Conservation (phyloP, 768 basidiomycete genomes). For the Lepiota venenata region DNA sequence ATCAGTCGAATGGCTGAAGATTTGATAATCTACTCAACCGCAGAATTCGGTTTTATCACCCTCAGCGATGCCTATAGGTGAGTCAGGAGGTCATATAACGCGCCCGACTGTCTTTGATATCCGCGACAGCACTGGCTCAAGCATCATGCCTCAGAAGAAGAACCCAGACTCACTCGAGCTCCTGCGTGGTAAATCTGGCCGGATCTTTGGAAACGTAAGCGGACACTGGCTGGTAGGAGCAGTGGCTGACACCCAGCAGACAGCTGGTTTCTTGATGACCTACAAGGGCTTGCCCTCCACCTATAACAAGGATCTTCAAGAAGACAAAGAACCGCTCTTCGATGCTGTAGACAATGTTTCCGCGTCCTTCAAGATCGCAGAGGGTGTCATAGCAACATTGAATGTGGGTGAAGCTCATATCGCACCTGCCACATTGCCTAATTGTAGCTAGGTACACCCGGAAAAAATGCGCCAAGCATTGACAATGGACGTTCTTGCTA, state of each 20-base stretch:
- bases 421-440: background rate
- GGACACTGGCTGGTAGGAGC: background rate
- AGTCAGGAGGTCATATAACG: constrained; percentile 15
- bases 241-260: constrained; percentile 38
- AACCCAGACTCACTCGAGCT: constrained; percentile 97
- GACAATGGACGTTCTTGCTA: constrained; percentile 97
- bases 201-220: constrained; percentile 87
- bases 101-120: background rate
- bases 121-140: constrained; percentile 82
- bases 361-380: constrained; percentile 87
- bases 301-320: constrained; percentile 99
- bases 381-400: constrained; percentile 91
- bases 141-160: constrained; percentile 99
- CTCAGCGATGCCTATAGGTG: constrained; percentile 97
- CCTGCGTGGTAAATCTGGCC: constrained; percentile 91
- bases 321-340: constrained; percentile 97
- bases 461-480: constrained; percentile 88
- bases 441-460: constrained; percentile 63
- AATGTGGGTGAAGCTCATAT: constrained; percentile 47
- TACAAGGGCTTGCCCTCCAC: constrained; percentile 97
- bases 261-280: constrained; percentile 97
- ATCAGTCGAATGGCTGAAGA: constrained; percentile 95
- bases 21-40: constrained; percentile 92
- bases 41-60: constrained; percentile 96
- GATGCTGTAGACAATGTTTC: constrained; percentile 89